These are phyloP conservation scores for Malassezia arunalokei DNA, from an alignment of 1,284 basidiomycete genomes.

Conservation along the genomic window DNA sequence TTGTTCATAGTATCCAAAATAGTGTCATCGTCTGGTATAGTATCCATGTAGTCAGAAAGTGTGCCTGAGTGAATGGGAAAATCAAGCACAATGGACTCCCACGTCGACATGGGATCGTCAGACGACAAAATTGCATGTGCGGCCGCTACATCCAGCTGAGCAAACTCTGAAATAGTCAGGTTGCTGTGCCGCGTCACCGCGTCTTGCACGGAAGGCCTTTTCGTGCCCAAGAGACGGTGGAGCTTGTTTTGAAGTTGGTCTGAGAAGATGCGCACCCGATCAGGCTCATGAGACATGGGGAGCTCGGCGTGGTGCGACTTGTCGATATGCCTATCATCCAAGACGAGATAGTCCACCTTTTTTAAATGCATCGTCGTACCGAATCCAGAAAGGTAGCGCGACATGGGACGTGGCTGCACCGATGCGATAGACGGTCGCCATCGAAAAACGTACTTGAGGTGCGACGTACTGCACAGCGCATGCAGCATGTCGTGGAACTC, in stretches of 20 bases:
- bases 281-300: neutral
- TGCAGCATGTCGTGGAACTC: conserved; percentile 26
- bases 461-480: conserved; percentile 1
- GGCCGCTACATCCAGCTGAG: conserved; percentile 23
- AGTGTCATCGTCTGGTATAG: conserved; percentile 9
- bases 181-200: conserved; percentile 1
- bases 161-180: conserved; percentile 18
- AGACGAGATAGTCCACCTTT: conserved; percentile 88
- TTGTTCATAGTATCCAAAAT: conserved; percentile 19
- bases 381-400: conserved; percentile 62
- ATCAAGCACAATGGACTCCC: conserved; percentile 33
- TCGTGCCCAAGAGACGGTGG: neutral
- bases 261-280: neutral
- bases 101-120: conserved; percentile 30
- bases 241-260: neutral
- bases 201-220: neutral
- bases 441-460: conserved; percentile 33
- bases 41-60: conserved; percentile 22
- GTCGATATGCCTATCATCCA: conserved; percentile 48
- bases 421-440: conserved; percentile 35
- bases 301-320: neutral
- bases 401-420: neutral
- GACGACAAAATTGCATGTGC: conserved; percentile 24
- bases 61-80: conserved; percentile 30
- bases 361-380: conserved; percentile 85